Evolutionary conservation across 2,329 filamentous ascomycete genomes (phyloP).

Genomic region (Bipolaris cookei): DNA sequence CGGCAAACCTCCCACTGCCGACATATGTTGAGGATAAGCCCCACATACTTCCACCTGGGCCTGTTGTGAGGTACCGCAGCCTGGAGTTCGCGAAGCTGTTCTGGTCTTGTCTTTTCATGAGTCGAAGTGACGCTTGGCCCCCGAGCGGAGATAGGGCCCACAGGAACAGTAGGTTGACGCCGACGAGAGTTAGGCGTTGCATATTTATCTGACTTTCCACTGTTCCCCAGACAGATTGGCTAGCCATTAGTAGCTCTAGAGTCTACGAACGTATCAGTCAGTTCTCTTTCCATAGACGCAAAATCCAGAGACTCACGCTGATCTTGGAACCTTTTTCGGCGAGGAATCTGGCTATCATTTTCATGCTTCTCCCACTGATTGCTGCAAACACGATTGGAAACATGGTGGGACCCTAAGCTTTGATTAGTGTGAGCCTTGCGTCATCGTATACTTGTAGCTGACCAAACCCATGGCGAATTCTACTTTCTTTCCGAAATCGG

Average conservation of each 20-base stretch:
- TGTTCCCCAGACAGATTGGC: conserved; percentile 48
- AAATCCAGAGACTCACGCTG: conserved; percentile 28
- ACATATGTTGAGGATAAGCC: conserved; percentile 21
- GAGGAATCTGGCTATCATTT: conserved; percentile 45
- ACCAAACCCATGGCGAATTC: conserved; percentile 38
- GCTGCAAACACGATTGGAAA: conserved; percentile 49
- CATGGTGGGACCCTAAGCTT: conserved; percentile 40
- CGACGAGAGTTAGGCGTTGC: conserved; percentile 39
- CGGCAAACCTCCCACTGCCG: conserved; percentile 23
- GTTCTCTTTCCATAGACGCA: background rate
- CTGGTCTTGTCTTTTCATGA: conserved; percentile 27
- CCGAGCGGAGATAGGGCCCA: conserved; percentile 49
- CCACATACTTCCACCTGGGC: conserved; percentile 28
- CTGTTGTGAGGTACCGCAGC: conserved; percentile 41
- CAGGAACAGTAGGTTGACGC: conserved; percentile 41
- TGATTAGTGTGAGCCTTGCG: background rate
- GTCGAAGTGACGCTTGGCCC: conserved; percentile 46
- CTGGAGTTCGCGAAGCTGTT: conserved; percentile 4
- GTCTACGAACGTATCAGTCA: conserved; percentile 27
- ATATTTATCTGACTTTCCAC: conserved; percentile 45
- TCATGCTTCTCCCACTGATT: conserved; percentile 44
- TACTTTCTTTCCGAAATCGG: conserved; percentile 36
- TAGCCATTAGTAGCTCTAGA: conserved; percentile 45
- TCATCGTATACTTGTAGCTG: background rate
- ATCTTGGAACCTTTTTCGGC: conserved; percentile 44